A percentile compares a stretch with the other conserved stretches of the same genome.
Conservation (phyloP, 2,329 filamentous ascomycete genomes). For the Colletotrichum sp. region DNA sequence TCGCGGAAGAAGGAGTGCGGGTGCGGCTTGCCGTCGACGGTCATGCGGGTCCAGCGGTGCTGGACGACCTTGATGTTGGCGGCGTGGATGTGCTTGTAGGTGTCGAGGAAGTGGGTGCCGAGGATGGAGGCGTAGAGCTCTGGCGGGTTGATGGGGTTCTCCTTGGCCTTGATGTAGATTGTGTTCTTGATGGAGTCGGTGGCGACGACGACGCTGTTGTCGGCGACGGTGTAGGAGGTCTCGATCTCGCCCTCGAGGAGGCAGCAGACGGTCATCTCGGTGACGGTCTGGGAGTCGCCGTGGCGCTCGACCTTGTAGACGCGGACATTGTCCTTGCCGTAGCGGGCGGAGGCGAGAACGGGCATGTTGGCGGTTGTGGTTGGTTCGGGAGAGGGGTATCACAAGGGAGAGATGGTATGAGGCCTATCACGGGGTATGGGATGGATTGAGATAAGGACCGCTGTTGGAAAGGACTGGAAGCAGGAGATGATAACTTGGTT, state of each 20-base stretch:
- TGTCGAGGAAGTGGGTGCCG: conserved; percentile 86
- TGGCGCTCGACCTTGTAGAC: conserved; percentile 93
- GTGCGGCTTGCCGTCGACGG: conserved; percentile 85
- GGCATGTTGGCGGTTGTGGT: conserved; percentile 42
- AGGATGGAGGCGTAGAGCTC: conserved; percentile 89
- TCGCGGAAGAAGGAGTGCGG: conserved; percentile 95
- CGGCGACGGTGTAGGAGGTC: conserved; percentile 84
- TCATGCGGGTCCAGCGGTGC: conserved; percentile 91
- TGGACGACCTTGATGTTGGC: conserved; percentile 83
- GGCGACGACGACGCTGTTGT: conserved; percentile 94
- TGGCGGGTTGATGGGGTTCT: conserved; percentile 88
- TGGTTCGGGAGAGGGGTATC: neutral
- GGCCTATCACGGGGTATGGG: neutral
- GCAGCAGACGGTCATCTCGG: conserved; percentile 93
- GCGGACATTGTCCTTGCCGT: conserved; percentile 98
- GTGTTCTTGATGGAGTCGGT: conserved; percentile 99
- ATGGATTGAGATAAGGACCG: neutral
- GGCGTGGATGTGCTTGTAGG: conserved; percentile 84
- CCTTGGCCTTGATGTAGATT: conserved; percentile 92
- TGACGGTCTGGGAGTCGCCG: conserved; percentile 80
- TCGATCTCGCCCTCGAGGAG: conserved; percentile 94
- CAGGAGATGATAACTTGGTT: neutral
- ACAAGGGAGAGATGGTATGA: neutral
- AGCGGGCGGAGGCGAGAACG: conserved; percentile 68
- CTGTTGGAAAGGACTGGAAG: neutral